phyloP scores from a whole-genome alignment of 2,329 filamentous ascomycete genomes.

The Dryadomyces quercus-mongolicae region DNA sequence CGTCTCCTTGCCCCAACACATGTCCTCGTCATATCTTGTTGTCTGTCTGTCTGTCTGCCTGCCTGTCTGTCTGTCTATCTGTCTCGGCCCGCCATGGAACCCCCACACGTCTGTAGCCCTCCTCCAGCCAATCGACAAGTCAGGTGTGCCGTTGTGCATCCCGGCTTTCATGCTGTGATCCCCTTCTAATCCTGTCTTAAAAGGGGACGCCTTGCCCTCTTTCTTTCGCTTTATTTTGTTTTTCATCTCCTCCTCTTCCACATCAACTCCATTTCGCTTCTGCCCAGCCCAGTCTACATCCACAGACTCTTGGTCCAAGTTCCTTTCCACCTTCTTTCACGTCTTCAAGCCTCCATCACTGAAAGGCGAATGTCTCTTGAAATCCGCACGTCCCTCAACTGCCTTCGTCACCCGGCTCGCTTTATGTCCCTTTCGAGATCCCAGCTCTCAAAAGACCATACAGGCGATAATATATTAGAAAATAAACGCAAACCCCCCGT shows the following conservation, averaged over 20 bases:
- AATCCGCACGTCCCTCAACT: constrained; percentile 41
- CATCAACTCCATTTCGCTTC: neutral
- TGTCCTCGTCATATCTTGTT: no score
- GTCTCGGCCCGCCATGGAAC: no score
- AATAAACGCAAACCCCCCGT: constrained; percentile 20
- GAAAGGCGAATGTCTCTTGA: constrained; percentile 42
- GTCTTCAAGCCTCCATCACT: neutral
- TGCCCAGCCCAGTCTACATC: neutral
- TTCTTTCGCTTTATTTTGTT: neutral
- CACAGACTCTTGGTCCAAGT: neutral
- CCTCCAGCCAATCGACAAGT: neutral
- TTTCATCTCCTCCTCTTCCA: neutral
- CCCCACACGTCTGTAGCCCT: no score
- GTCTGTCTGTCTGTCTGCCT: no score
- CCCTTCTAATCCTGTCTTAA: neutral
- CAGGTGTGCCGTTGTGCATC: neutral
- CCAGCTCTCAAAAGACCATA: constrained; percentile 41
- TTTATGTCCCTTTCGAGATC: constrained; percentile 46
- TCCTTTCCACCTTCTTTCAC: neutral
- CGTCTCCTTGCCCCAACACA: neutral
- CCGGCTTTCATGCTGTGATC: neutral
- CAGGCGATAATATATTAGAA: constrained; percentile 44
- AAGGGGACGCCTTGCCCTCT: neutral
- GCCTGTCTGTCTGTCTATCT: no score
- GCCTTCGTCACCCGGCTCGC: constrained; percentile 42